Evolutionary conservation across 345 rosid species (phyloP).

Genomic region (Rhizophora apiculata): DNA sequence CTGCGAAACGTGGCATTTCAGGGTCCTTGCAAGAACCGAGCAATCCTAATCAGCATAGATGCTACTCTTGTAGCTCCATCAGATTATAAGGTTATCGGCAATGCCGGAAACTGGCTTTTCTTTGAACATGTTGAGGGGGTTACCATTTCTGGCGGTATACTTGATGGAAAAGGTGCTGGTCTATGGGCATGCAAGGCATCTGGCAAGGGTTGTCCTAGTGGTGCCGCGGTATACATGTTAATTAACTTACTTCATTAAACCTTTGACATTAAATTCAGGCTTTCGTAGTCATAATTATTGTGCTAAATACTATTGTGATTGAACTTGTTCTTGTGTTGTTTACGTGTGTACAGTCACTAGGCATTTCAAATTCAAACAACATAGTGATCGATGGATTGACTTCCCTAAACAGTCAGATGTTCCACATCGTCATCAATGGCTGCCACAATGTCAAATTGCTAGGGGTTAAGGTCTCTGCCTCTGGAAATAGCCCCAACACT

Average conservation of each 20-base stretch:
- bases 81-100: conserved; percentile 40
- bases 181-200: conserved; percentile 67
- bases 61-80: conserved; percentile 73
- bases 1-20: conserved; percentile 37
- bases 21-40: conserved; percentile 57
- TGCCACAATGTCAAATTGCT: conserved; percentile 49
- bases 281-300: too few relatives aligned
- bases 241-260: neutral
- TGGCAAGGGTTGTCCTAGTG: conserved; percentile 53
- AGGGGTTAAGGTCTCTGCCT: conserved; percentile 43
- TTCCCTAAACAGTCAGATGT: conserved; percentile 55
- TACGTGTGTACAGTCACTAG: conserved; percentile 33
- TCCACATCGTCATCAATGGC: conserved; percentile 47
- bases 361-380: conserved; percentile 48
- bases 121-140: conserved; percentile 47
- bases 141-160: conserved; percentile 53
- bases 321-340: neutral
- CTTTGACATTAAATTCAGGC: too few relatives aligned
- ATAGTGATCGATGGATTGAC: conserved; percentile 39
- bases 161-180: conserved; percentile 57
- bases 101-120: conserved; percentile 46
- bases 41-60: conserved; percentile 40
- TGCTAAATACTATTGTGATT: neutral
- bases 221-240: conserved; percentile 50
- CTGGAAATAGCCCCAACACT: conserved; percentile 64